These are phyloP conservation scores for Cystobasidiaceae sp. DNA, from an alignment of 1,284 basidiomycete genomes.

Conservation along the genomic window DNA sequence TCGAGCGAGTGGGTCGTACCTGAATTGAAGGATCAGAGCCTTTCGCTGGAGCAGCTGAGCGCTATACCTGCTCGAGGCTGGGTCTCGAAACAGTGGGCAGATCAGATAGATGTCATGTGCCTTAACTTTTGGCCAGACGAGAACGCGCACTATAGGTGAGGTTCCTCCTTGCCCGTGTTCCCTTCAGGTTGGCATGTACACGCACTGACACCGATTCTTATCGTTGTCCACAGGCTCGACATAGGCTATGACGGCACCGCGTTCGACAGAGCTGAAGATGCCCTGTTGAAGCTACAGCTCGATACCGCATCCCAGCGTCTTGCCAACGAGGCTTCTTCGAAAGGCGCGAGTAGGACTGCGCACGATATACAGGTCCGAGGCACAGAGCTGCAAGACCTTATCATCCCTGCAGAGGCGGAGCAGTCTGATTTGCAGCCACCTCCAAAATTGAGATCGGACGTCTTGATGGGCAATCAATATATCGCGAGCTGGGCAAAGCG, in stretches of 20 bases:
- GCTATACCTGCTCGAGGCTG: not conserved
- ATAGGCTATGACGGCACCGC: slow-evolving; percentile 53
- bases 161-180: no score
- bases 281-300: slow-evolving; percentile 57
- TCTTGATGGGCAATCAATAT: slow-evolving; percentile 62
- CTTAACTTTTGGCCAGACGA: not conserved
- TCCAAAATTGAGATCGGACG: slow-evolving; percentile 47
- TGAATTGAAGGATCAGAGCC: slow-evolving; percentile 5
- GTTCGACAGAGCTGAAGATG: slow-evolving; percentile 64
- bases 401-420: slow-evolving; percentile 50
- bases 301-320: slow-evolving; percentile 54
- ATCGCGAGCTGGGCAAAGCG: slow-evolving; percentile 70
- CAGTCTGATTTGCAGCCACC: slow-evolving; percentile 36
- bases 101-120: slow-evolving; percentile 16
- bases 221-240: slow-evolving; percentile 4
- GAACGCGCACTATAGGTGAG: slow-evolving; percentile 9
- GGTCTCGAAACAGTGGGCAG: slow-evolving; percentile 1
- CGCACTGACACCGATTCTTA: not conserved
- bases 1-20: slow-evolving; percentile 6
- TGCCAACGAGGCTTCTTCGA: slow-evolving; percentile 26
- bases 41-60: not conserved
- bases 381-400: slow-evolving; percentile 62
- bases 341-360: slow-evolving; percentile 4
- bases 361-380: slow-evolving; percentile 57
- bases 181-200: no score